Evolutionary conservation across 2,329 filamentous ascomycete genomes (phyloP).

Genomic region (Microascus cirrosus): DNA sequence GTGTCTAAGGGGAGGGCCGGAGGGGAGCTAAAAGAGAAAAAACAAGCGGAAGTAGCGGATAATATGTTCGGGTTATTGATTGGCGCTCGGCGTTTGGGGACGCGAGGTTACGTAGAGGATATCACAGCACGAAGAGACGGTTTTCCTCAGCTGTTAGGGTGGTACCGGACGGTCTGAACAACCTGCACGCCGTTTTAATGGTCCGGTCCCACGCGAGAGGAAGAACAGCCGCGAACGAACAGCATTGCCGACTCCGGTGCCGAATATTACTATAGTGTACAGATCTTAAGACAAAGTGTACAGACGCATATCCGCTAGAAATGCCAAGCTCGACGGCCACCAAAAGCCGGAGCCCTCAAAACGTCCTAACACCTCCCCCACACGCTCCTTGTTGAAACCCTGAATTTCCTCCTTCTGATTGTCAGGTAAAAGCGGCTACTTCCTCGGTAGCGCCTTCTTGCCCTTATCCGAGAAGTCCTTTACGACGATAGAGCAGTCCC

Average conservation of each 20-base stretch:
- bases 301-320: too few species aligned
- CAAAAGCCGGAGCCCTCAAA: too few species aligned
- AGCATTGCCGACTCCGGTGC: too few species aligned
- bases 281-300: too few species aligned
- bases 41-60: neutral
- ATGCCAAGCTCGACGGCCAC: too few species aligned
- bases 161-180: neutral
- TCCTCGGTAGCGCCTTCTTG: conserved; percentile 24
- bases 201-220: too few species aligned
- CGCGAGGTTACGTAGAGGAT: neutral
- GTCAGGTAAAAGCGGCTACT: neutral
- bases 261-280: too few species aligned
- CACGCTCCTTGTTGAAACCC: neutral
- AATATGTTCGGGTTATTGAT: neutral
- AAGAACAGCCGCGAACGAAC: too few species aligned
- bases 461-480: conserved; percentile 61
- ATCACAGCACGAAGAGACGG: neutral
- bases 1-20: neutral
- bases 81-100: neutral
- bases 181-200: too few species aligned
- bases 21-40: neutral
- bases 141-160: too few species aligned
- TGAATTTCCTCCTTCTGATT: neutral
- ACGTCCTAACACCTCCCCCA: neutral
- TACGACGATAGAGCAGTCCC: conserved; percentile 73